A percentile compares a stretch with the other conserved stretches of the same genome.
Evolutionary conservation across 1,139 yeast species (phyloP).

Genomic region (Magnusiomyces clavatus): DNA sequence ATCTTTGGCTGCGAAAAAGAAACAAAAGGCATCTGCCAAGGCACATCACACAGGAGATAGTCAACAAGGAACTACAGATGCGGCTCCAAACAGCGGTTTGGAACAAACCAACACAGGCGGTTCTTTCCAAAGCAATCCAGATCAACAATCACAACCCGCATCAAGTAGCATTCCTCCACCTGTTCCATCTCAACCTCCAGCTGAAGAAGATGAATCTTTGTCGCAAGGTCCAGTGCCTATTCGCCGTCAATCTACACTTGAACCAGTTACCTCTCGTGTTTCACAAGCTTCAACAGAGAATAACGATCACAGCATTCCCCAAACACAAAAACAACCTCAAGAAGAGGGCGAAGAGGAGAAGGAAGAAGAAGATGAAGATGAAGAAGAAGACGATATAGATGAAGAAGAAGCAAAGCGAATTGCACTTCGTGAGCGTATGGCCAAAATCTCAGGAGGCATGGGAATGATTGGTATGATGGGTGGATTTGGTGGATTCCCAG

Average conservation of each 20-base stretch:
- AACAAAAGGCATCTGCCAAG: conserved; percentile 41
- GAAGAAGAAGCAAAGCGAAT: conserved; percentile 76
- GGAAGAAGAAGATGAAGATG: conserved; percentile 35
- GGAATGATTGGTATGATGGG: conserved; percentile 52
- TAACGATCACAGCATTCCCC: too few species aligned
- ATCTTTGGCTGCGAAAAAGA: conserved; percentile 54
- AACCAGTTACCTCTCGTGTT: too few species aligned
- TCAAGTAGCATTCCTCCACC: too few species aligned
- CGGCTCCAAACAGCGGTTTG: background rate
- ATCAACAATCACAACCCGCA: too few species aligned
- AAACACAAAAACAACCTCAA: conserved; percentile 12
- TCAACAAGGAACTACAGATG: background rate
- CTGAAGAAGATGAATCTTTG: background rate
- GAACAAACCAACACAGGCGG: conserved; percentile 7
- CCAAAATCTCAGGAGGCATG: conserved; percentile 86
- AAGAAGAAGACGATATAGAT: conserved; percentile 46
- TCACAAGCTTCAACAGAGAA: too few species aligned
- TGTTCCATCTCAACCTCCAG: too few species aligned
- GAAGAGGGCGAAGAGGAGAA: conserved; percentile 23
- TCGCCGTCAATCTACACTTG: too few species aligned
- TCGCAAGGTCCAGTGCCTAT: background rate
- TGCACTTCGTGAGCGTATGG: conserved; percentile 88
- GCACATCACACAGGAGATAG: conserved; percentile 3
- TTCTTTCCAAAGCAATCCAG: background rate
- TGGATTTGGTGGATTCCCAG: conserved; percentile 23